Conservation (phyloP, 225 moss, liverwort and hornwort species). For the Polytrichum commune region DNA sequence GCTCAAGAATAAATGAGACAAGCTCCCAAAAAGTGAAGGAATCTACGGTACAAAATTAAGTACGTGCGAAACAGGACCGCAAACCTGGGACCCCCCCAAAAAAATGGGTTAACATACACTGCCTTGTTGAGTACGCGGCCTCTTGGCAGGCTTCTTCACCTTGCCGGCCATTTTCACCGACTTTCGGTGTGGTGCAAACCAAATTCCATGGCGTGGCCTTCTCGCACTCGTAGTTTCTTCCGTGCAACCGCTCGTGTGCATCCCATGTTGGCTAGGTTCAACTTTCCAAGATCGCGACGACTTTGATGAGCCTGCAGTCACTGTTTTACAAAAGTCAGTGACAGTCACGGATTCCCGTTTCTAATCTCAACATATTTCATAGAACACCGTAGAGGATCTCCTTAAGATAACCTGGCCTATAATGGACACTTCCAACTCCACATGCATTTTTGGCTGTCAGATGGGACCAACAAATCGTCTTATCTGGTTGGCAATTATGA, state of each 20-base stretch:
- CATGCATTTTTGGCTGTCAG: too few relatives aligned
- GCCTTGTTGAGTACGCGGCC: neutral
- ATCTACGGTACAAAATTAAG: slow-evolving; percentile 5
- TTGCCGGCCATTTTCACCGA: neutral
- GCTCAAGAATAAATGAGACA: slow-evolving; percentile 4
- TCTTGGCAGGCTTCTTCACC: neutral
- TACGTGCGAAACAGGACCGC: neutral
- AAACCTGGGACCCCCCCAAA: neutral
- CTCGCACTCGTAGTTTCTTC: neutral
- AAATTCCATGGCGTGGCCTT: neutral
- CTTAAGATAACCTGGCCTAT: too few relatives aligned
- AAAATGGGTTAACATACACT: slow-evolving; percentile 3
- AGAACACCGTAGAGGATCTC: too few relatives aligned
- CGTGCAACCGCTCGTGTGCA: neutral
- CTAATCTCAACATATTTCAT: too few relatives aligned
- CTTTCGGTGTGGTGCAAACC: slow-evolving; percentile 9
- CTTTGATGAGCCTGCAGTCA: slow-evolving; percentile 6
- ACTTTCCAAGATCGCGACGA: slow-evolving; percentile 2
- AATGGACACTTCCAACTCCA: too few relatives aligned
- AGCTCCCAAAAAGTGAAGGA: slow-evolving; percentile 5
- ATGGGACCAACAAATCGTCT: too few relatives aligned
- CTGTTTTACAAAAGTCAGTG: too few relatives aligned
- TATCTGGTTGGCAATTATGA: too few relatives aligned
- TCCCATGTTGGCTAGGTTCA: neutral
- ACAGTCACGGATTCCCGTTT: too few relatives aligned